Conservation (phyloP, 768 basidiomycete species). For the Tylopilus intermedius region DNA sequence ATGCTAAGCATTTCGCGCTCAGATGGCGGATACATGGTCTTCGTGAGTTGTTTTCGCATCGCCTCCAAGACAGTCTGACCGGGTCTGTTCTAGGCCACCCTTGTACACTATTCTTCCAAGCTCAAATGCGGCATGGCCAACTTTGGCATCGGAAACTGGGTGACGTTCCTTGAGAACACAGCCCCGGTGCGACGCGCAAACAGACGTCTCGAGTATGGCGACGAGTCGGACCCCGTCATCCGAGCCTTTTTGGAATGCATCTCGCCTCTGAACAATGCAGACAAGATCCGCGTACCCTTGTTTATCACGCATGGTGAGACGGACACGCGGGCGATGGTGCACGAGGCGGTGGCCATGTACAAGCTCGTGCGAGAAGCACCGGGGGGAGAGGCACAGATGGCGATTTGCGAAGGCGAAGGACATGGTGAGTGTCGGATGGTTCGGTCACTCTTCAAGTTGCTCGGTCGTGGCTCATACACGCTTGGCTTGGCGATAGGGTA, state of each 20-base stretch:
- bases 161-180: slow-evolving; percentile 40
- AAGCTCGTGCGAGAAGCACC: slow-evolving; percentile 24
- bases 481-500: slow-evolving; percentile 29
- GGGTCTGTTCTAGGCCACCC: slow-evolving; percentile 30
- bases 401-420: slow-evolving; percentile 39
- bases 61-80: neutral
- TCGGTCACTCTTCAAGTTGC: neutral
- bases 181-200: slow-evolving; percentile 33
- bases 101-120: slow-evolving; percentile 38
- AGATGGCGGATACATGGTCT: slow-evolving; percentile 41
- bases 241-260: slow-evolving; percentile 36
- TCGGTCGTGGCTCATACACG: slow-evolving; percentile 2
- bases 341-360: slow-evolving; percentile 37
- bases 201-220: slow-evolving; percentile 38
- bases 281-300: slow-evolving; percentile 34
- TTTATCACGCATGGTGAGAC: slow-evolving; percentile 40
- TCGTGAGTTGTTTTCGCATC: slow-evolving; percentile 23
- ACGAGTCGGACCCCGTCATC: slow-evolving; percentile 35
- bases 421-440: slow-evolving; percentile 31
- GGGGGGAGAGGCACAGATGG: slow-evolving; percentile 32
- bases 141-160: slow-evolving; percentile 38
- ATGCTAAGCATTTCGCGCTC: neutral
- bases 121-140: slow-evolving; percentile 39
- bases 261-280: slow-evolving; percentile 36
- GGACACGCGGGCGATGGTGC: slow-evolving; percentile 37